Evolutionary conservation across 345 rosid genomes (phyloP).

Genomic region (Eutrema japonicum): DNA sequence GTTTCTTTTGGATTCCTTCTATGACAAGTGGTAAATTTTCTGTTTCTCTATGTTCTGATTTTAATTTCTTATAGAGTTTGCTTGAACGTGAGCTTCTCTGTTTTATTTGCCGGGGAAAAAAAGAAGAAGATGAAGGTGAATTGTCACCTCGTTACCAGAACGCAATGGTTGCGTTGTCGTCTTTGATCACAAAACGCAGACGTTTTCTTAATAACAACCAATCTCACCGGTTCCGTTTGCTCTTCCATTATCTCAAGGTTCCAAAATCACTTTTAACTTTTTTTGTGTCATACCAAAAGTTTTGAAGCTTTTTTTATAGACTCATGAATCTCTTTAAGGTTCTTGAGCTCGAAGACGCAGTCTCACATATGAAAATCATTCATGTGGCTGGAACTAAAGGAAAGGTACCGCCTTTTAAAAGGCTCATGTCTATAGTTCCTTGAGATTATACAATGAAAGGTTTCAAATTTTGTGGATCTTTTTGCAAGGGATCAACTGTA

Average conservation of each 20-base stretch:
- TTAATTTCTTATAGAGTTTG: background rate
- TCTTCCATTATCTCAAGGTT: constrained; percentile 80
- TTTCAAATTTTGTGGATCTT: background rate
- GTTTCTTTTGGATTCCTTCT: constrained; percentile 17
- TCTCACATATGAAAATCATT: constrained; percentile 75
- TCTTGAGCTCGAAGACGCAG: constrained; percentile 75
- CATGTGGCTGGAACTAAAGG: constrained; percentile 99
- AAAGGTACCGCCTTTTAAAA: constrained; percentile 55
- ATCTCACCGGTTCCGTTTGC: constrained; percentile 74
- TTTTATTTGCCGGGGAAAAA: background rate
- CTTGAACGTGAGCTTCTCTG: background rate
- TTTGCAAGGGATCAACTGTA: constrained; percentile 72
- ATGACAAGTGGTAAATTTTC: constrained; percentile 31
- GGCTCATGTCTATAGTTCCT: background rate
- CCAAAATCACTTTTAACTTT: background rate
- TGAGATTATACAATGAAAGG: background rate
- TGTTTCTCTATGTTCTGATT: background rate
- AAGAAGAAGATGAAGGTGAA: constrained; percentile 44
- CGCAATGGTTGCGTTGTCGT: constrained; percentile 80
- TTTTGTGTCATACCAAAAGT: background rate
- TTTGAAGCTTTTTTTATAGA: constrained; percentile 3
- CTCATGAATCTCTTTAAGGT: constrained; percentile 51
- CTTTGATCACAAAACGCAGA: constrained; percentile 77
- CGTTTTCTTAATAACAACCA: constrained; percentile 63
- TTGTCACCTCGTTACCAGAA: constrained; percentile 55